These are phyloP conservation scores for Dipteronia sinensis DNA, from an alignment of 345 rosid species.

Conservation along the genomic window DNA sequence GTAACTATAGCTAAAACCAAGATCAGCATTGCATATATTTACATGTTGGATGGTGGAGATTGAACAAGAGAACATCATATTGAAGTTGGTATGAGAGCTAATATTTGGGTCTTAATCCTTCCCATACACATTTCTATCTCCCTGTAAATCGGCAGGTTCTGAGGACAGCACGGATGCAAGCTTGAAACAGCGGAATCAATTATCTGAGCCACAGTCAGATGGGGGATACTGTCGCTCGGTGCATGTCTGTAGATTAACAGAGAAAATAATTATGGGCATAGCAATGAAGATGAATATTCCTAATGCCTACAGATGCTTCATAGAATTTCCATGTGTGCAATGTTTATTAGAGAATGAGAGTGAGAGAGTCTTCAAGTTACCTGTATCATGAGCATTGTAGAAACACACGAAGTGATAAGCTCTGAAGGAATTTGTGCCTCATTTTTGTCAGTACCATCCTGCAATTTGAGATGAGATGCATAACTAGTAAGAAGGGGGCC, in stretches of 20 bases:
- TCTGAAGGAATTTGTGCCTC: conserved; percentile 68
- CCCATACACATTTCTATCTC: conserved; percentile 97
- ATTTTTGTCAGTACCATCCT: conserved; percentile 40
- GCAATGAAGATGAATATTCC: neutral
- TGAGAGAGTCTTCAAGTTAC: conserved; percentile 34
- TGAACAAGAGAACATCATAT: conserved; percentile 19
- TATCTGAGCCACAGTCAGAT: conserved; percentile 88
- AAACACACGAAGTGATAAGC: conserved; percentile 82
- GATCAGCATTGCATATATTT: conserved; percentile 14
- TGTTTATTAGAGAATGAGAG: too few relatives aligned
- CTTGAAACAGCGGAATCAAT: conserved; percentile 78
- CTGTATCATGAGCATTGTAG: conserved; percentile 87
- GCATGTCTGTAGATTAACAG: conserved; percentile 58
- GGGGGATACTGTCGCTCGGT: conserved; percentile 89
- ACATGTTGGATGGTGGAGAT: conserved; percentile 8
- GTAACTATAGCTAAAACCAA: neutral
- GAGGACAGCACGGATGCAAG: conserved; percentile 78
- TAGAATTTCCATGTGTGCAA: neutral
- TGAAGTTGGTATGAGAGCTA: conserved; percentile 80
- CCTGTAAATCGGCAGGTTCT: conserved; percentile 75
- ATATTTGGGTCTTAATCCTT: conserved; percentile 86
- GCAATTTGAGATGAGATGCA: conserved; percentile 32
- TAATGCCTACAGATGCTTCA: neutral
- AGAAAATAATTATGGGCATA: conserved; percentile 5
- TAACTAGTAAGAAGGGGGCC: conserved; percentile 33